phyloP scores from a whole-genome alignment of 1,139 yeast species.

The Pichia sp. region DNA sequence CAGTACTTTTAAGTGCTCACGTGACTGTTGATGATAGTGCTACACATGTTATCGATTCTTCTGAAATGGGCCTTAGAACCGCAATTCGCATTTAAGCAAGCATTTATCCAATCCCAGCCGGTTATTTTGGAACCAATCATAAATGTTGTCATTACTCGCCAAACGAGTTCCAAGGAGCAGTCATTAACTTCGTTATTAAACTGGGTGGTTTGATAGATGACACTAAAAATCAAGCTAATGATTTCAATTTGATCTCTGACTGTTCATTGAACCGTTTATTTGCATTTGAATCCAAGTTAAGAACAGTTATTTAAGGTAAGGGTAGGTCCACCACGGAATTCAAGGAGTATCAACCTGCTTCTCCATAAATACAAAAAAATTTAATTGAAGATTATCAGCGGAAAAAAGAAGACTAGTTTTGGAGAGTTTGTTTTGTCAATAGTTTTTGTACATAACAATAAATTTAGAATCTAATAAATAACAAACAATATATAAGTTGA shows the following conservation, averaged over 20 bases:
- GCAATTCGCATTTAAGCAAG: slow-evolving; percentile 91
- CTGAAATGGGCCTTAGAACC: slow-evolving; percentile 89
- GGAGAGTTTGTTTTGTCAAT: not conserved
- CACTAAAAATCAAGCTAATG: slow-evolving; percentile 91
- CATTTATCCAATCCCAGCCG: slow-evolving; percentile 79
- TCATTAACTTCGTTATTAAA: slow-evolving; percentile 87
- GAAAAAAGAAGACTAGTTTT: slow-evolving; percentile 34
- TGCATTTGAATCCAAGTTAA: slow-evolving; percentile 90
- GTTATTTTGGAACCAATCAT: slow-evolving; percentile 93
- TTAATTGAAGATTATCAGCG: slow-evolving; percentile 80
- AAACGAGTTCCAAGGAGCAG: slow-evolving; percentile 90
- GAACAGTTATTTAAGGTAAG: slow-evolving; percentile 98
- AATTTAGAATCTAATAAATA: not conserved
- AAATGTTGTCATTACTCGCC: slow-evolving; percentile 91
- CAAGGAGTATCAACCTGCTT: slow-evolving; percentile 84
- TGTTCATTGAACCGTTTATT: slow-evolving; percentile 94
- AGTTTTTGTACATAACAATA: slow-evolving; percentile 3
- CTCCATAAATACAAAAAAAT: slow-evolving; percentile 87
- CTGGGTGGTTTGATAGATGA: slow-evolving; percentile 89
- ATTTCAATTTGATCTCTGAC: slow-evolving; percentile 88
- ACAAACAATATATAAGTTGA: not conserved
- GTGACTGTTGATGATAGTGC: slow-evolving; percentile 97
- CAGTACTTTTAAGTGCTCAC: slow-evolving; percentile 83
- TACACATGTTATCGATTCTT: slow-evolving; percentile 94
- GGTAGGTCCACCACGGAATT: slow-evolving; percentile 97